phyloP scores from a whole-genome alignment of 768 basidiomycete species.

The Rhodosporidiobolus odoratus region DNA sequence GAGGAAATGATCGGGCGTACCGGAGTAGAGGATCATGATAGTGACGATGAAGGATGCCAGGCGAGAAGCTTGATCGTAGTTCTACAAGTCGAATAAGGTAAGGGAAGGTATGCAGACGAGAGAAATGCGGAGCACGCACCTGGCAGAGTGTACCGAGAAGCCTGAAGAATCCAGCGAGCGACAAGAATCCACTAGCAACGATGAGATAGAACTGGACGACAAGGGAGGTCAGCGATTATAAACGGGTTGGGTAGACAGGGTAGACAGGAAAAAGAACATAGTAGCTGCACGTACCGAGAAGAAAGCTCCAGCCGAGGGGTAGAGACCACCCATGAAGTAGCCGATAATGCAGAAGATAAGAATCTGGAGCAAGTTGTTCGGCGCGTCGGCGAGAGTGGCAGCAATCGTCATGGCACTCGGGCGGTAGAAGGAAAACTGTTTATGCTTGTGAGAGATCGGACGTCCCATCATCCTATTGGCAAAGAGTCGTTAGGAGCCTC shows the following conservation, averaged over 20 bases:
- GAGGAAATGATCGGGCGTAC: background rate
- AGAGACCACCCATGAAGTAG: slow-evolving; percentile 51
- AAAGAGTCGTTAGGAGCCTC: slow-evolving; percentile 45
- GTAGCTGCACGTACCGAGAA: slow-evolving; percentile 53
- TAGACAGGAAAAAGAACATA: background rate
- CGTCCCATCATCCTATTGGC: slow-evolving; percentile 68
- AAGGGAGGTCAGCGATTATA: slow-evolving; percentile 16
- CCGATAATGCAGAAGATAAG: slow-evolving; percentile 47
- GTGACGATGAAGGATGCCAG: slow-evolving; percentile 66
- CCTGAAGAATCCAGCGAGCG: slow-evolving; percentile 81
- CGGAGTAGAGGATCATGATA: slow-evolving; percentile 65
- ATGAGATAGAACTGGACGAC: slow-evolving; percentile 50
- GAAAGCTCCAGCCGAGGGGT: slow-evolving; percentile 49
- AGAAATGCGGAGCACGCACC: no score
- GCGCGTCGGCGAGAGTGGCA: slow-evolving; percentile 48
- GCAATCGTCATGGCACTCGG: slow-evolving; percentile 48
- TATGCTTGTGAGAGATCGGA: slow-evolving; percentile 55
- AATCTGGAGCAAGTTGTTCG: slow-evolving; percentile 41
- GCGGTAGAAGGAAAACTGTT: slow-evolving; percentile 50
- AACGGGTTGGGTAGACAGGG: no score
- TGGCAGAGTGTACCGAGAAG: slow-evolving; percentile 56
- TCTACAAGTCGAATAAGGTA: no score
- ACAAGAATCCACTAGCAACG: slow-evolving; percentile 55
- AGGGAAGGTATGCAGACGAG: no score
- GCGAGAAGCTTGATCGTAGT: slow-evolving; percentile 58